Evolutionary conservation across 805 yeast species (phyloP), one percentile per base, ranked within the genome.

Genomic region (Yarrowia keelungensis): DNA sequence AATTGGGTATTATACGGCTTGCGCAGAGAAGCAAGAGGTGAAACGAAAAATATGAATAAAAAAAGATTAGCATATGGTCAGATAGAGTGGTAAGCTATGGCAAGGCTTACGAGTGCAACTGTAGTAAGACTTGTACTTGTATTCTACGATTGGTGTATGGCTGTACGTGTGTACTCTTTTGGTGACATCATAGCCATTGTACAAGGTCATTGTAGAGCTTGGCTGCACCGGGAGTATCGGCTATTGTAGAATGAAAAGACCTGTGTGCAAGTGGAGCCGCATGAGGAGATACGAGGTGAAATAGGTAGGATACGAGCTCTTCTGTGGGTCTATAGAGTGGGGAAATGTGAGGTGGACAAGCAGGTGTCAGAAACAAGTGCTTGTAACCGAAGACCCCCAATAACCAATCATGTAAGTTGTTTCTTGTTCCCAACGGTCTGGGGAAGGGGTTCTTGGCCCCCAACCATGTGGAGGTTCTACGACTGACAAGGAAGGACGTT

Each of bases 361-460:
- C 32, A 26, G 32, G 32, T 26, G 32, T 26, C 32, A 38, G 39
- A 9, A 38, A 9, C 39, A 38, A 38, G 39, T 38, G 39, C 11
- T 38, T 26, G 12, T 16, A 47, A 36, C 32, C 53, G 35, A 10
- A 47, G 19, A 49, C 32, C 38, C 38, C 64, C 56, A 51, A 51
- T 26, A 39, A 11, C 64, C 64, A 56, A 56, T 56, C 64, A 56
- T 22, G 32, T 22, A n/a, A 14, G 51, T 14, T 7, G 14, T 7
- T 10, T 26, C 8, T 8, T 3, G 36, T 5, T 56, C 64, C 49
- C 38, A 42, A 42, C 38, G 39, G 36, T 54, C 61, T 54, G 61
- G 61, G 61, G 61, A 39, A 54, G 38, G 54, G 16, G 32, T n/a
- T 49, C 58, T 51, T 51, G 58, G 58, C 58, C 58, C 58, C 58